phyloP scores from a whole-genome alignment of 1,139 yeast genomes.

The Pichia terricola region DNA sequence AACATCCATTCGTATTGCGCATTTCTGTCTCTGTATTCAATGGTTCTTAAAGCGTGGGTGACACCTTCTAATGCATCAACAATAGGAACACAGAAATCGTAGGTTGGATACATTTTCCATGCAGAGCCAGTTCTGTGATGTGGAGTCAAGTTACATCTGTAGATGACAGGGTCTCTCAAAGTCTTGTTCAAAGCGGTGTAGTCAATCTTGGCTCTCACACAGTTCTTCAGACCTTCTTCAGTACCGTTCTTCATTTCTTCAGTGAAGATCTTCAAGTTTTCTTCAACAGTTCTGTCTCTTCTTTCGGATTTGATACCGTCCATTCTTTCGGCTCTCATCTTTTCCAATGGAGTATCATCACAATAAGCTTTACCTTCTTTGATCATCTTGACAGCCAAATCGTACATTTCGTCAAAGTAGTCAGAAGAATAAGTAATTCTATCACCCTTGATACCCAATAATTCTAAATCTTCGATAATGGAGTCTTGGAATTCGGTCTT shows the following conservation, averaged over 20 bases:
- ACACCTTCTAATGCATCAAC: constrained; percentile 95
- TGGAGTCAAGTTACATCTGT: constrained; percentile 92
- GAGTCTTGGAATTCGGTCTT: constrained; percentile 88
- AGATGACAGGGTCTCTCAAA: constrained; percentile 91
- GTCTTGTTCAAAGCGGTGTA: constrained; percentile 86
- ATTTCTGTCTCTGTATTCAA: constrained; percentile 96
- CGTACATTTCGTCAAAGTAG: constrained; percentile 86
- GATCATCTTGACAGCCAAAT: constrained; percentile 71
- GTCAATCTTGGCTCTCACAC: constrained; percentile 93
- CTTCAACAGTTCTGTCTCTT: constrained; percentile 87
- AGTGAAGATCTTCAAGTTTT: constrained; percentile 73
- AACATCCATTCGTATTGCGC: constrained; percentile 97
- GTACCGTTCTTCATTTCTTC: constrained; percentile 91
- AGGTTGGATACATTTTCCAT: constrained; percentile 96
- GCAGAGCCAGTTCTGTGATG: constrained; percentile 88
- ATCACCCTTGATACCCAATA: constrained; percentile 90
- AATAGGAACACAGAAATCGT: constrained; percentile 95
- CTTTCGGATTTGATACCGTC: constrained; percentile 87
- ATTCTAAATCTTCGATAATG: constrained; percentile 77
- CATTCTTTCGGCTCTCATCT: constrained; percentile 97
- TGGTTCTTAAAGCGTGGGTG: constrained; percentile 93
- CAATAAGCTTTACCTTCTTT: constrained; percentile 94
- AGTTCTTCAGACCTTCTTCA: constrained; percentile 78
- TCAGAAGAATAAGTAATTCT: constrained; percentile 80
- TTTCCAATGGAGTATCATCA: constrained; percentile 88